Evolutionary conservation across 352 stramenopile species (phyloP).

Genomic region (Phytopythium kandeliae): DNA sequence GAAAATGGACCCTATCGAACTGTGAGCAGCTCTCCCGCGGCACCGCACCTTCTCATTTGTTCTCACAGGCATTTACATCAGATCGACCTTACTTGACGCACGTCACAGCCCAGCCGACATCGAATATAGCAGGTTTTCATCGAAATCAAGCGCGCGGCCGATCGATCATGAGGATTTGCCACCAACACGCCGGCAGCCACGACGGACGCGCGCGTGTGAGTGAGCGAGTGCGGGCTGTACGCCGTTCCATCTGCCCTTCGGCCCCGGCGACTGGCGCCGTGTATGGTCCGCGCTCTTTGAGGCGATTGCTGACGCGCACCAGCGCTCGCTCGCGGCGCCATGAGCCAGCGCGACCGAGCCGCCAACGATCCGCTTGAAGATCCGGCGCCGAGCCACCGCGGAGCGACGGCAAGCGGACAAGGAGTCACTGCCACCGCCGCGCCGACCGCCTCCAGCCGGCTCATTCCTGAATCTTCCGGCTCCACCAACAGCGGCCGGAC

Average conservation of each 20-base stretch:
- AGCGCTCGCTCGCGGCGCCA: background rate
- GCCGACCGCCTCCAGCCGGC: background rate
- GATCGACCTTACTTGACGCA: no score
- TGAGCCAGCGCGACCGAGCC: background rate
- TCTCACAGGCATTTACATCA: no score
- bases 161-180: slow-evolving; percentile 2
- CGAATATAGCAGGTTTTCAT: background rate
- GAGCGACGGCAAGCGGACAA: background rate
- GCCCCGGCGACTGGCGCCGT: no score
- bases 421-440: background rate
- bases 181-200: no score
- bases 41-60: background rate
- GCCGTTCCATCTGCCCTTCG: no score
- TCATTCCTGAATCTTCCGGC: slow-evolving; percentile 5
- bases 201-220: no score
- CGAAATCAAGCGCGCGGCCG: no score
- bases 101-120: no score
- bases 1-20: slow-evolving; percentile 4
- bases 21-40: background rate
- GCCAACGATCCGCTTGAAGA: background rate
- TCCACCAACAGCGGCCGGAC: background rate
- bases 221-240: no score
- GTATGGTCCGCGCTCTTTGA: background rate
- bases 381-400: slow-evolving; percentile 1
- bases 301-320: slow-evolving; percentile 1